Percentiles rank a stretch among this genome's conserved stretches.
These are phyloP conservation scores for Debaryomyces prosopidis DNA, from an alignment of 805 yeast genomes.

Conservation along the genomic window DNA sequence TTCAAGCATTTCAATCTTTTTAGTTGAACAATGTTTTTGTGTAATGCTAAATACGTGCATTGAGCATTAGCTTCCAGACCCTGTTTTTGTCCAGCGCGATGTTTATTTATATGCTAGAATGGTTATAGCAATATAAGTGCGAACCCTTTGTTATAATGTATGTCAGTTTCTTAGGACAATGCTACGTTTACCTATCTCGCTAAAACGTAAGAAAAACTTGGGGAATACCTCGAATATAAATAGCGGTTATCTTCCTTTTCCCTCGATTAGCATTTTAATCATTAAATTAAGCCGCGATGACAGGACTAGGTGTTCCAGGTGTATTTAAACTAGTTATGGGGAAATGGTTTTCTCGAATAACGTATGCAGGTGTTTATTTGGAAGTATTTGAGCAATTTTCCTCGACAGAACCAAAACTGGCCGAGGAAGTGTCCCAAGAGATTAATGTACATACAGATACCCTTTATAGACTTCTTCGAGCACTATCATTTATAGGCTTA, in stretches of 20 bases:
- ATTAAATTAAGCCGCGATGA: not conserved
- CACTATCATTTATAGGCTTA: not conserved
- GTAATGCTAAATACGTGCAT: no score
- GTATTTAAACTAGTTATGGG: not conserved
- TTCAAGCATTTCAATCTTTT: no score
- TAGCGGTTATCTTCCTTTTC: not conserved
- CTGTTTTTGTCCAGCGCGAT: no score
- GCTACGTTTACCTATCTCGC: no score
- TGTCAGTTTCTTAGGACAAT: no score
- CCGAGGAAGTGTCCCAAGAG: not conserved
- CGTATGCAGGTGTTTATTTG: not conserved
- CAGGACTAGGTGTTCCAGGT: not conserved
- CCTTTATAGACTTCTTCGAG: not conserved
- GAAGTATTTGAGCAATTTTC: constrained; percentile 1
- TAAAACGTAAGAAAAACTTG: not conserved
- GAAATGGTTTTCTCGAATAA: not conserved
- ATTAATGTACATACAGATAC: not conserved
- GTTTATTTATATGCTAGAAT: no score
- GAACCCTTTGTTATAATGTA: no score
- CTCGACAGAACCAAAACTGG: not conserved
- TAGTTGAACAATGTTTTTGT: no score
- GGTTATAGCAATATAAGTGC: no score
- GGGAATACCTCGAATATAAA: not conserved
- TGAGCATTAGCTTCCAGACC: no score
- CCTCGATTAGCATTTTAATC: not conserved